These are phyloP conservation scores for Daldinia concentrica DNA, from an alignment of 495 filamentous ascomycete species.

Conservation along the genomic window DNA sequence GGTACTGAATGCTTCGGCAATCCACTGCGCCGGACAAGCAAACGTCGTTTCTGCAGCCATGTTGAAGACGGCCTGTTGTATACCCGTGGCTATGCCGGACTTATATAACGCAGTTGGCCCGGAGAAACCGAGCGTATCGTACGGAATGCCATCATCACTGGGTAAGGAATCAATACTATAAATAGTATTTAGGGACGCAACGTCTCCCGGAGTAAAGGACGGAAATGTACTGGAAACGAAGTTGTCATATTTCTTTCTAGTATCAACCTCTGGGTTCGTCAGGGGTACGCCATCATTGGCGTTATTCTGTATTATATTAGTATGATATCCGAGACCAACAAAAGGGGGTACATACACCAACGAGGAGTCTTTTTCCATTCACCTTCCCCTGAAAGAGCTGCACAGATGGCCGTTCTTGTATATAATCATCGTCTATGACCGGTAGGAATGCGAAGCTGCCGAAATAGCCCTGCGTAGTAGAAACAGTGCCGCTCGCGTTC, in stretches of 20 bases:
- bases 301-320: constrained; percentile 37
- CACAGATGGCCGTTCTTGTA: constrained; percentile 62
- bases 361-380: constrained; percentile 42
- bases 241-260: constrained; percentile 22
- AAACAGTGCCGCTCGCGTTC: constrained; percentile 59
- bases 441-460: constrained; percentile 70
- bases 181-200: constrained; percentile 16
- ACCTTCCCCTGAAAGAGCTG: constrained; percentile 60
- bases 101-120: constrained; percentile 40
- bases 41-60: constrained; percentile 70
- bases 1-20: constrained; percentile 64
- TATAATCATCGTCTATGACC: constrained; percentile 68
- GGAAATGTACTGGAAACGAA: constrained; percentile 38
- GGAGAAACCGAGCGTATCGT: constrained; percentile 32
- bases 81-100: constrained; percentile 38
- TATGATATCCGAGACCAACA: neutral
- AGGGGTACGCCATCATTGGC: constrained; percentile 46
- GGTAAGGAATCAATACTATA: constrained; percentile 33
- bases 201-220: constrained; percentile 38
- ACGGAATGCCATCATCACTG: constrained; percentile 14
- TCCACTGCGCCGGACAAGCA: constrained; percentile 70
- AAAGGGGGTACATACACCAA: constrained; percentile 27
- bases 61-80: constrained; percentile 54
- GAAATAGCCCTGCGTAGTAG: constrained; percentile 42
- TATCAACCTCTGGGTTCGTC: constrained; percentile 35